Evolutionary conservation across 768 basidiomycete genomes (phyloP).

Genomic region (Podaxis rugospora): DNA sequence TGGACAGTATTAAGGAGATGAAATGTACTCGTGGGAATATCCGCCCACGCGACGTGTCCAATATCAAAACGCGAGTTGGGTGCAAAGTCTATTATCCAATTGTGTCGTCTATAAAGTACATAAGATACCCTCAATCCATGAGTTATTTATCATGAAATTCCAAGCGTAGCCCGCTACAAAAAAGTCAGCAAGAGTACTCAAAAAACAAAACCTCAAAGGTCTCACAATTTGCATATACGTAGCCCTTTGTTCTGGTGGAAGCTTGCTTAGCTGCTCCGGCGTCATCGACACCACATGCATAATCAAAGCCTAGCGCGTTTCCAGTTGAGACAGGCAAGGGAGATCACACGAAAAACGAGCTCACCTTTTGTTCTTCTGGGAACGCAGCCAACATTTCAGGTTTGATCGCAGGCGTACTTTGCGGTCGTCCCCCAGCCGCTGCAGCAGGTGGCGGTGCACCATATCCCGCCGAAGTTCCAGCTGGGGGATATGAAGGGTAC

Average conservation of each 20-base stretch:
- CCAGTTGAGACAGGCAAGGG: not conserved
- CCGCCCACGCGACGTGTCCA: constrained; percentile 13
- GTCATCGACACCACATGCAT: constrained; percentile 80
- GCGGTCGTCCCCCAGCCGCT: constrained; percentile 12
- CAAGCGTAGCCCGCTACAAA: constrained; percentile 34
- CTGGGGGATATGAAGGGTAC: constrained; percentile 20
- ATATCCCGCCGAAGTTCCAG: constrained; percentile 13
- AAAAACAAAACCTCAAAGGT: constrained; percentile 14
- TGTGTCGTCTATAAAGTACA: too few relatives aligned
- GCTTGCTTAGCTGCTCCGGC: constrained; percentile 72
- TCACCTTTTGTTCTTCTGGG: constrained; percentile 66
- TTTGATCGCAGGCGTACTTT: not conserved
- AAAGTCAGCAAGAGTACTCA: not conserved
- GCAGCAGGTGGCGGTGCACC: constrained; percentile 22
- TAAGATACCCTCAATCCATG: too few relatives aligned
- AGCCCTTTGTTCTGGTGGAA: constrained; percentile 70
- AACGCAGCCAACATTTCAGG: constrained; percentile 55
- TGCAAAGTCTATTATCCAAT: too few relatives aligned
- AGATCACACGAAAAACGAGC: constrained; percentile 13
- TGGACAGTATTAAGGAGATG: constrained; percentile 4
- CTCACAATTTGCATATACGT: constrained; percentile 82
- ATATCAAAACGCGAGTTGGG: not conserved
- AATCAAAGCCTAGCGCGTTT: constrained; percentile 52
- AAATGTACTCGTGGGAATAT: constrained; percentile 15
- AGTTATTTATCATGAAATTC: constrained; percentile 15